Evolutionary conservation across 73 alveolate species (phyloP), one percentile per base, ranked within the genome.

Genomic region (Blepharisma stoltei): DNA sequence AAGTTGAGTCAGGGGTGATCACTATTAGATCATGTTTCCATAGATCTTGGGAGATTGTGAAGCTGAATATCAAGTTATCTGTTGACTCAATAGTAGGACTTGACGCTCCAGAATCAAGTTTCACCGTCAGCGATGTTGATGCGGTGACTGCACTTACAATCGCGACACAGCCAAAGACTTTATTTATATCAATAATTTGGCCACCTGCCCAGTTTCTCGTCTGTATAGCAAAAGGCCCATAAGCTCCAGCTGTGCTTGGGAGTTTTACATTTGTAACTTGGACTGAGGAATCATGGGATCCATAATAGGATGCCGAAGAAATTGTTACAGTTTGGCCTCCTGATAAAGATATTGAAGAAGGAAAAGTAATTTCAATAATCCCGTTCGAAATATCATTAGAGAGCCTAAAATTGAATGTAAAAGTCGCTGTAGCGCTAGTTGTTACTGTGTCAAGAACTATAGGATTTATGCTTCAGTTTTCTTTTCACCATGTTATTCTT

Each of bases 211-310:
- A 20, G 14, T 60, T n/a, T 25, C 73, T 60, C 0, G 73, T 60
- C 2, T 18, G 23, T 14, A 60, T 60, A 14, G 49, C 2, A 60
- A 60, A 60, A 60, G 73, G 73, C 5, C 73, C 73, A 60, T 60
- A 60, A 25, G 73, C 38, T 60, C 73, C 73, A 20, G 73, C 18
- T 20, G 73, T 1, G 46, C 11, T 9, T 20, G 73, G 73, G 23
- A 60, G 73, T 18, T 18, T n/a, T 8, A 60, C 5, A 60, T 25
- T 25, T n/a, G 37, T 1, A 8, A 60, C 14, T n/a, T n/a, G 41
- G 41, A 32, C 41, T 32, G 41, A 32, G 41, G 41, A 32, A 32
- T 32, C 41, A 32, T 32, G 3, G 41, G 41, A 32, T 3, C 41
- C 41, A 32, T 32, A 32, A 32, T 32, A 32, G 41, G 41, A 32